Conservation (phyloP, 805 yeast species). For the Monosporozyma servazzii region DNA sequence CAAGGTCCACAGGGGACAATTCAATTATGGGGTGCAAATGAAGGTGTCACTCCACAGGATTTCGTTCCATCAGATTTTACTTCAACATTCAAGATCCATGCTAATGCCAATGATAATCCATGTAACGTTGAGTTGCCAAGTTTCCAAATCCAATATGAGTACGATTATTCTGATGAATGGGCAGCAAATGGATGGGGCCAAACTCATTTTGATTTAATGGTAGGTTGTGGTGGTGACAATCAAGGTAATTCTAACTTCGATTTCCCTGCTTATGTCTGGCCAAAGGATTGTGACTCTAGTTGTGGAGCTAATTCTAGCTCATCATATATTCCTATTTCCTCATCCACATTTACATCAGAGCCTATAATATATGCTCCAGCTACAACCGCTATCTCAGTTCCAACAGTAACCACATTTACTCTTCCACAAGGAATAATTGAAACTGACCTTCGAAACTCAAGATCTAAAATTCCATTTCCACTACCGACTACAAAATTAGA, state of each 20-base stretch:
- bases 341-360: no score
- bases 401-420: no score
- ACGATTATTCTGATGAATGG: constrained; percentile 7
- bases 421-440: no score
- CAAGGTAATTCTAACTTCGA: constrained; percentile 14
- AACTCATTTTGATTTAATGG: constrained; percentile 9
- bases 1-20: constrained; percentile 10
- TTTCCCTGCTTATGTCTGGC: constrained; percentile 16
- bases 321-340: no score
- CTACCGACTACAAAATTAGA: no score
- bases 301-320: neutral
- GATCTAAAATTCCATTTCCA: no score
- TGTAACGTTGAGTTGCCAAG: constrained; percentile 14
- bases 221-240: constrained; percentile 16
- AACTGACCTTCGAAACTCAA: no score
- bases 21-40: constrained; percentile 12
- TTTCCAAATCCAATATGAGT: constrained; percentile 16
- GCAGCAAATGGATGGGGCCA: constrained; percentile 13
- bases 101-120: neutral
- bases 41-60: constrained; percentile 5
- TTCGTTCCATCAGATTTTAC: constrained; percentile 15
- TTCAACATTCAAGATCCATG: constrained; percentile 13
- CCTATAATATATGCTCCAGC: no score
- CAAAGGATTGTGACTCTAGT: neutral
- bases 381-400: no score